Conservation (phyloP, 371 early-diverging fungal species). For the Mucor circinelloides region DNA sequence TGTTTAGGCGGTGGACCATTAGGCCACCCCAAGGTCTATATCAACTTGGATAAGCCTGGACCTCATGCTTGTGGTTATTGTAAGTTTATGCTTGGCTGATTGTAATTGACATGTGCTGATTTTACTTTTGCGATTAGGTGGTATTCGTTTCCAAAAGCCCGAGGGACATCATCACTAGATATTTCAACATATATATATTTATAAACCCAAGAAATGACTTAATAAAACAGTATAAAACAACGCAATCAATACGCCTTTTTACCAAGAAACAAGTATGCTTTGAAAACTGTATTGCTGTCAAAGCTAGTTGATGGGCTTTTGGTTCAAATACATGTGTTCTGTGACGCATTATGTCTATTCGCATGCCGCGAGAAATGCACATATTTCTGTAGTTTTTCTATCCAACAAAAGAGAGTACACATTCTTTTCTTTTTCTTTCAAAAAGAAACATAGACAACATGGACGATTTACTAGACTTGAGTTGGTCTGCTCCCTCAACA, state of each 20-base stretch:
- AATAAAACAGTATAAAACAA: not conserved
- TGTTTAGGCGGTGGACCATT: slow-evolving; percentile 82
- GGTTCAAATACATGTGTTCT: not conserved
- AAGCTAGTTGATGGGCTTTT: not conserved
- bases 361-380: slow-evolving; percentile 4
- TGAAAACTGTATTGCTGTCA: not conserved
- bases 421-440: not conserved
- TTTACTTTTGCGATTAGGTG: slow-evolving; percentile 50
- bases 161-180: slow-evolving; percentile 61
- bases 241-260: not conserved
- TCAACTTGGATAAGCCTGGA: slow-evolving; percentile 84
- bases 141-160: slow-evolving; percentile 71
- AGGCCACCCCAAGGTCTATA: slow-evolving; percentile 94
- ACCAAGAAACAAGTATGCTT: too few relatives aligned
- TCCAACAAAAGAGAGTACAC: not conserved
- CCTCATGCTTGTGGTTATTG: slow-evolving; percentile 81
- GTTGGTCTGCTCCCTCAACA: slow-evolving; percentile 28
- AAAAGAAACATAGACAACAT: slow-evolving; percentile 10
- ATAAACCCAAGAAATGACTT: not conserved
- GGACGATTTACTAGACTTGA: slow-evolving; percentile 46
- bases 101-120: not conserved
- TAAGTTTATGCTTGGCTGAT: slow-evolving; percentile 43
- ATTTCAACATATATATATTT: not conserved
- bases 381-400: not conserved
- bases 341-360: not conserved